Base-by-base conservation (phyloP, 2,329 filamentous ascomycete species). In the Talaromyces sp. region DNA sequence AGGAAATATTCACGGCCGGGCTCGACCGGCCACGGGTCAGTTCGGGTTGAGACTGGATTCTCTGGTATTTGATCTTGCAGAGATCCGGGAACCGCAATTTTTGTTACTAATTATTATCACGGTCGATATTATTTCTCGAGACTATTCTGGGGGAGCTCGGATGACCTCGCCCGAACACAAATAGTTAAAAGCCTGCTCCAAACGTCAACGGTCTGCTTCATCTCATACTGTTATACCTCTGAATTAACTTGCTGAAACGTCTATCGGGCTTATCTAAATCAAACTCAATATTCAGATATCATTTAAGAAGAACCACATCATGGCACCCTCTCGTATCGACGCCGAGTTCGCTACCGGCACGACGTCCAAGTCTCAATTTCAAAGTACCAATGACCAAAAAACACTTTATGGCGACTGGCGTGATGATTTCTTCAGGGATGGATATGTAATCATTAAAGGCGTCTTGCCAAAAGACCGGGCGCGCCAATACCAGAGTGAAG, bases 401-500 rank as follows among this genome's bases (percentile, higher is more conserved):
- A 5, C 7, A 23, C 44, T n/a, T 5, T 57, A 50, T 14, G 40
- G 40, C 5, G 56, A 57, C 28, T 57, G 28, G 7, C 56, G 56
- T 16, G 56, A 58, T 23, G 47, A 59, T n/a, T 54, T 59, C 33
- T 42, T 30, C 33, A 30, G 9, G 6, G 50, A 42, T 18, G 53
- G 54, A 33, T 61, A 61, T 12, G 59, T 34, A 8, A 12, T 61
- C 1, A 50, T 51, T 12, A 56, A 61, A 30, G 42, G 30, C 9
- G 59, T 52, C n/a, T 14, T 57, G 4, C 8, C 30, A 5, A 31
- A 44, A n/a, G 40, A 61, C 28, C 47, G 50, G 14, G 53, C 53
- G 12, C 16, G 47, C 16, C 16, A 67, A 3, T 68, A 68, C 57
- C 60, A 55, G 12, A 51, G 59, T 31, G 62, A 65, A 27, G 59